Conservation (phyloP, 2,329 filamentous ascomycete genomes). For the Verticillium albo-atrum region DNA sequence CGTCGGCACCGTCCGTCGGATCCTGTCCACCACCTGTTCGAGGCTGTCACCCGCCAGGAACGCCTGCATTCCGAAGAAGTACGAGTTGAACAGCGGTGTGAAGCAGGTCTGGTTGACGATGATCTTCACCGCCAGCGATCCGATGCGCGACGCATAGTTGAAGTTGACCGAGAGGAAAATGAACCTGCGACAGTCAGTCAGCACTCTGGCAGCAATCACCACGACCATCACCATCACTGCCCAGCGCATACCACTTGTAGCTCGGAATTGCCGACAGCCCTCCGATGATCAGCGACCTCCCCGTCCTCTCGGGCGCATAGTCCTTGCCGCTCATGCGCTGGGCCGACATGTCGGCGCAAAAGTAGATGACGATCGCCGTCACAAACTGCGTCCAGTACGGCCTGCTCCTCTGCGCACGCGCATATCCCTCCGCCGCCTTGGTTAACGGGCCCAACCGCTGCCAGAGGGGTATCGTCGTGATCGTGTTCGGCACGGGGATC, state of each 20-base stretch:
- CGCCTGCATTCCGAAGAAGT: constrained; percentile 79
- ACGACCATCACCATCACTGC: background rate
- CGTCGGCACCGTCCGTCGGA: constrained; percentile 70
- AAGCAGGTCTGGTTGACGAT: constrained; percentile 74
- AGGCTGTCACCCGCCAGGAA: constrained; percentile 65
- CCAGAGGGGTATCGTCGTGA: constrained; percentile 44
- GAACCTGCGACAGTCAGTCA: constrained; percentile 49
- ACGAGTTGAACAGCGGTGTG: constrained; percentile 77
- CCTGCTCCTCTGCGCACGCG: constrained; percentile 62
- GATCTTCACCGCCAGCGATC: constrained; percentile 74
- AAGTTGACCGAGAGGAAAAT: constrained; percentile 76
- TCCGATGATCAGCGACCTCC: constrained; percentile 71
- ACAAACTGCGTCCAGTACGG: constrained; percentile 78
- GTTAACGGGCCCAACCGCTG: constrained; percentile 55
- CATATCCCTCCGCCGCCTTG: constrained; percentile 54
- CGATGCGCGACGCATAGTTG: constrained; percentile 71
- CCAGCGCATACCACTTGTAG: constrained; percentile 67
- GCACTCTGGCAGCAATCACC: background rate
- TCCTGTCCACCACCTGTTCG: constrained; percentile 61
- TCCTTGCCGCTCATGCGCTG: constrained; percentile 60
- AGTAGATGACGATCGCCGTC: constrained; percentile 73
- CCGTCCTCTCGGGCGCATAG: constrained; percentile 67
- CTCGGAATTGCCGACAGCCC: constrained; percentile 68
- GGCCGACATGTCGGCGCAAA: constrained; percentile 72
- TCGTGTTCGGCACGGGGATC: constrained; percentile 38